Evolutionary conservation across 441 rosid species (phyloP).

Genomic region (Isatis lusitanica): DNA sequence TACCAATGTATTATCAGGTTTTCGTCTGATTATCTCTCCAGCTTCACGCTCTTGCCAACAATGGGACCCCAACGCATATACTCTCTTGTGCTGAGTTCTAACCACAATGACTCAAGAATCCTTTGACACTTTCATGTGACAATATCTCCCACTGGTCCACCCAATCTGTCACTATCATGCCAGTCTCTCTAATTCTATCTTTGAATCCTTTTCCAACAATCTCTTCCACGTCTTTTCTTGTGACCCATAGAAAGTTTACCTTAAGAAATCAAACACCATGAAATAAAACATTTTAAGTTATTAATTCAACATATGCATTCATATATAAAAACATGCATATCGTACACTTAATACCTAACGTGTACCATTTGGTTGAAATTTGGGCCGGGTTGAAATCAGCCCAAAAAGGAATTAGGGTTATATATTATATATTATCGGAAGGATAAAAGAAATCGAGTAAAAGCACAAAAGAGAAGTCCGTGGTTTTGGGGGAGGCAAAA

Average conservation of each 20-base stretch:
- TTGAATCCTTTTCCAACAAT: constrained; percentile 41
- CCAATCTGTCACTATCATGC: constrained; percentile 63
- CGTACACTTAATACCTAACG: background rate
- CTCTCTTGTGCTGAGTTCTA: constrained; percentile 76
- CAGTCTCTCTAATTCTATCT: constrained; percentile 46
- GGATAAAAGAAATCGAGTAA: no score
- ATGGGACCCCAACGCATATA: constrained; percentile 59
- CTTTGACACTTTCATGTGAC: constrained; percentile 50
- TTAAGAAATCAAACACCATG: background rate
- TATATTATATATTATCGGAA: no score
- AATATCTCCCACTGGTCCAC: constrained; percentile 64
- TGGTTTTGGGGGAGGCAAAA: no score
- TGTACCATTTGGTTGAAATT: background rate
- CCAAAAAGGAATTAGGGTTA: no score
- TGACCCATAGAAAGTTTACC: constrained; percentile 62
- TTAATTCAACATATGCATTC: background rate
- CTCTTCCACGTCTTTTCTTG: constrained; percentile 41
- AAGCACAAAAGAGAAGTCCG: no score
- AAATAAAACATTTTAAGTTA: background rate
- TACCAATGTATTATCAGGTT: no score
- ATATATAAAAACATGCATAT: background rate
- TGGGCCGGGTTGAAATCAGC: no score
- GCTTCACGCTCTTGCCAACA: constrained; percentile 37
- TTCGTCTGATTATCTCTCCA: no score
- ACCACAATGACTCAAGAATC: constrained; percentile 76